Percentiles rank a stretch among this genome's conserved stretches.
Evolutionary conservation across 1,284 basidiomycete genomes (phyloP).

Genomic region (Apiotrichum sp.): DNA sequence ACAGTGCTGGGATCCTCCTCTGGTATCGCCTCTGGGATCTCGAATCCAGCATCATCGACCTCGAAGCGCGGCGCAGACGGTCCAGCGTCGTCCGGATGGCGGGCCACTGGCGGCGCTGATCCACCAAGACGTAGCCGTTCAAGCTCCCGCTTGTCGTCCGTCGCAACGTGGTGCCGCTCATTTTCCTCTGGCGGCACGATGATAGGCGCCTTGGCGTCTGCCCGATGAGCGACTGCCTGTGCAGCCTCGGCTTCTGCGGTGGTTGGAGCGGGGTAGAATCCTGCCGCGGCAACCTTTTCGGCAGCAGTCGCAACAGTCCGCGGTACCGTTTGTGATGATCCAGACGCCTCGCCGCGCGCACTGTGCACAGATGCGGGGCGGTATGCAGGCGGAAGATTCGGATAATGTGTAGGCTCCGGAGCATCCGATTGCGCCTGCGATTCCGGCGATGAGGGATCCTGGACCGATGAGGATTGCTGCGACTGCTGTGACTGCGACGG

Average conservation of each 20-base stretch:
- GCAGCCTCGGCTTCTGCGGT: constrained; percentile 42
- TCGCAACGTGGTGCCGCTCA: constrained; percentile 37
- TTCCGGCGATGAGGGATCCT: neutral
- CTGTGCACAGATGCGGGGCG: constrained; percentile 36
- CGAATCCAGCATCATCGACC: constrained; percentile 44
- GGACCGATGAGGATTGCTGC: neutral
- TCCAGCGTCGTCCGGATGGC: constrained; percentile 6
- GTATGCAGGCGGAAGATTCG: constrained; percentile 41
- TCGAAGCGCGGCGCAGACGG: constrained; percentile 36
- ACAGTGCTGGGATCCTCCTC: neutral
- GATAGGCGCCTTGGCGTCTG: constrained; percentile 35
- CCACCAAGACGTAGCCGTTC: constrained; percentile 39
- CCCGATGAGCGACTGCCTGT: constrained; percentile 31
- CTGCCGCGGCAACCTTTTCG: constrained; percentile 40
- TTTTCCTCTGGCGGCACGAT: constrained; percentile 7
- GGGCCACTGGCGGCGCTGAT: constrained; percentile 34
- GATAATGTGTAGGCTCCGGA: neutral
- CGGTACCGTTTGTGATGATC: constrained; percentile 8
- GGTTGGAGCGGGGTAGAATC: constrained; percentile 45
- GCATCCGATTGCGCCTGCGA: neutral
- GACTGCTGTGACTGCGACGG: neutral
- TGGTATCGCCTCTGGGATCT: constrained; percentile 13
- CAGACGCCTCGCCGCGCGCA: neutral
- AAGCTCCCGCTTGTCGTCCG: constrained; percentile 44
- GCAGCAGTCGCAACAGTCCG: constrained; percentile 2